Evolutionary conservation across 164 flowering plant species (phyloP).

Genomic region (Annona squamosa): DNA sequence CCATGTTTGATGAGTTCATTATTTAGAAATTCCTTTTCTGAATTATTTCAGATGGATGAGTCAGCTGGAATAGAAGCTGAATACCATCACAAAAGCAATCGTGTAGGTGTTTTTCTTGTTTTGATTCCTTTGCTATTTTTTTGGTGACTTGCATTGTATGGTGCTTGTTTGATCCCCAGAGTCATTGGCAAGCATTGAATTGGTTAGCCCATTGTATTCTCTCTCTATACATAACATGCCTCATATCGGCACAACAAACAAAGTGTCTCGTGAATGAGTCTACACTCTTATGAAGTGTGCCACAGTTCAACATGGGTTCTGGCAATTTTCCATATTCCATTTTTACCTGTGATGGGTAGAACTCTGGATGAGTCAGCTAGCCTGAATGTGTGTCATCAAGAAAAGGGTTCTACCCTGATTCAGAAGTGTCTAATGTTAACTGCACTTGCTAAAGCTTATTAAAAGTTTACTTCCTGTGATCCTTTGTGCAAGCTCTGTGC

Average conservation of each 20-base stretch:
- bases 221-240: too few species aligned
- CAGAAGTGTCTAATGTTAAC: background rate
- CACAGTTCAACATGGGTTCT: too few species aligned
- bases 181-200: background rate
- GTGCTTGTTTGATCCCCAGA: background rate
- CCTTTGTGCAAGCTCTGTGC: background rate
- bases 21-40: background rate
- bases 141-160: background rate
- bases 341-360: too few species aligned
- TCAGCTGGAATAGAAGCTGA: conserved; percentile 94
- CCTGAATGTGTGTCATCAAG: background rate
- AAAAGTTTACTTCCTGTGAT: background rate
- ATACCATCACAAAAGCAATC: conserved; percentile 90
- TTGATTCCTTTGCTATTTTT: background rate
- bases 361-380: too few species aligned
- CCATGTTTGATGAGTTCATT: conserved; percentile 15
- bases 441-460: background rate
- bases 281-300: too few species aligned
- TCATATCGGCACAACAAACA: too few species aligned
- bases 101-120: conserved; percentile 30
- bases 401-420: background rate
- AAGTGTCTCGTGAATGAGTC: too few species aligned
- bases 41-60: conserved; percentile 64
- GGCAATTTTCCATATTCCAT: too few species aligned
- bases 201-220: background rate